Evolutionary conservation across 208 protist genomes (phyloP).

Genomic region (Acanthamoeba rhysodes): DNA sequence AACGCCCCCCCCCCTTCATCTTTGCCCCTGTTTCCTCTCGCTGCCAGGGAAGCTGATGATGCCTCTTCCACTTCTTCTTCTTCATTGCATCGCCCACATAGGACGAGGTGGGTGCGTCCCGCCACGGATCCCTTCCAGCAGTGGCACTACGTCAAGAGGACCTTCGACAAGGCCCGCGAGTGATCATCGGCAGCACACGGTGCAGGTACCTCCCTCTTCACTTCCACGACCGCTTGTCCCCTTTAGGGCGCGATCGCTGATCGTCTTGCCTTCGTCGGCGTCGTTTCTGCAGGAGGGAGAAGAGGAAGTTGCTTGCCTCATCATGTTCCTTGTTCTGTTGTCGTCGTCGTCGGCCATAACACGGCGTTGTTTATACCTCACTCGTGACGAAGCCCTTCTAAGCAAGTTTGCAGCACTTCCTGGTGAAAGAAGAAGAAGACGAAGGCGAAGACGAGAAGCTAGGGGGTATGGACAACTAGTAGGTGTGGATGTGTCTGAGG

Average conservation of each 20-base stretch:
- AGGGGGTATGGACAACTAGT: neutral
- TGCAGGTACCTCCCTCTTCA: neutral
- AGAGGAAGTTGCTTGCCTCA: no score
- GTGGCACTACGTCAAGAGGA: constrained; percentile 33
- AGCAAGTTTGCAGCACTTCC: neutral
- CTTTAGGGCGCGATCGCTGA: no score
- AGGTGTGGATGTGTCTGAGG: neutral
- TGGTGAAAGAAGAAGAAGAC: no score
- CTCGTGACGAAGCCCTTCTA: no score
- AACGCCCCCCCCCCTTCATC: no score
- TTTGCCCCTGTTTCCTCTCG: no score
- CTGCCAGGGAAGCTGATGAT: neutral
- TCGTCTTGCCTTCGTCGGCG: no score
- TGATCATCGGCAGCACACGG: neutral
- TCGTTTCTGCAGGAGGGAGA: no score
- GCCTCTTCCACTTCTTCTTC: neutral
- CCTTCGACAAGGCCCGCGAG: neutral
- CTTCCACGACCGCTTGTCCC: no score
- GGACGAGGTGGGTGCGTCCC: constrained; percentile 65
- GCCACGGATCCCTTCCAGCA: neutral
- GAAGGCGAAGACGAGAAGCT: neutral
- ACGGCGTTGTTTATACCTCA: no score
- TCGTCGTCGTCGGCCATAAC: no score
- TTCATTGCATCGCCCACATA: neutral
- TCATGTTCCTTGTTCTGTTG: no score